Base-by-base conservation (phyloP, 73 alveolate species). In the Paramecium sonneborni region DNA sequence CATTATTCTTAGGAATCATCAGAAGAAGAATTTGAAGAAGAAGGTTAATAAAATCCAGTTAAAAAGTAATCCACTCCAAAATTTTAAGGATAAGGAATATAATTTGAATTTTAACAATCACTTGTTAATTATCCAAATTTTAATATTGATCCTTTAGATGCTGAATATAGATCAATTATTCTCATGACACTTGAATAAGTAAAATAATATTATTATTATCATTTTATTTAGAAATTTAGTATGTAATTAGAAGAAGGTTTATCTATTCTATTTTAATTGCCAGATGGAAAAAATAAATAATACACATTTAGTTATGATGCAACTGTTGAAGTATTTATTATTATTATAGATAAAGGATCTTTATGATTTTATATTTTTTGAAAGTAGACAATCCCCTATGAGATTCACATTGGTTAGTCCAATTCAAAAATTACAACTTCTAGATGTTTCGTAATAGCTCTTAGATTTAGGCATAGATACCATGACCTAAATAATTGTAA, bases 1-100 rank as follows among this genome's bases (percentile, higher is more conserved):
- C n/a, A 23, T 26, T n/a, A n/a, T n/a, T n/a, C n/a, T 62, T 62
- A 92, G 55, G 85, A 86, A 84, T 92, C 93, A 10, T 39, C 57
- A 11, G 96, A 76, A 76, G 94, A 82, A 68, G 96, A 95, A 86
- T 95, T 95, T 30, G 93, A 96, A 85, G 95, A 91, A 34, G 87
- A 95, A 55, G 91, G 88, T 2, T 76, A 57, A n/a, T 84, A 57
- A 30, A n/a, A n/a, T n/a, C 39, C 70, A 43, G 44, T 24, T 2
- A 88, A 93, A 79, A 88, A 93, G 38, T 39, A 88, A 70, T 86
- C 92, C 62, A 74, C 87, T 37, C 44, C 67, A 34, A 93, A 94
- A 12, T 93, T 93, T 58, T 23, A 57, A 46, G 96, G 96, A 20
- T 20, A 93, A 68, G 96, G 96, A 38, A 85, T 84, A 12, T 30